Evolutionary conservation across 2,329 filamentous ascomycete species (phyloP), one percentile per base, ranked within the genome.

Genomic region (Rhinocladiella similis): DNA sequence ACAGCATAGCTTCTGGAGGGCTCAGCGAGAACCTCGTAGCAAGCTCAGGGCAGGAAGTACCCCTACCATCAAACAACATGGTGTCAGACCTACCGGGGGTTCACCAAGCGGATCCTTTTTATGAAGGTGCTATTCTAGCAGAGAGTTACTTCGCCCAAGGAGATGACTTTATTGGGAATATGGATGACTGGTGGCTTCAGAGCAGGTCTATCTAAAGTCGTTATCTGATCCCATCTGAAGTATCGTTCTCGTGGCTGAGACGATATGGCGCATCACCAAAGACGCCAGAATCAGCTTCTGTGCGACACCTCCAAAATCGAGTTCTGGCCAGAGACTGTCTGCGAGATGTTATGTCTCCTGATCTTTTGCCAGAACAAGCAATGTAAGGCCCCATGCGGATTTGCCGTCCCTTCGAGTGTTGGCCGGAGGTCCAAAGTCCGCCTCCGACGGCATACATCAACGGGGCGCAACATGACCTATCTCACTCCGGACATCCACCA

Each of bases 61-160:
- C 27, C 3, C 25, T 47, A n/a, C 35, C 39, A 20, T 20, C 36
- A 7, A 69, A 77, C 59, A 73, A 77, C 56, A 75, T 77, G 22
- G 68, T 76, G 27, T 13, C 35, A 16, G 35, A 13, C 3, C 3
- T 38, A 16, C 10, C 35, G 10, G n/a, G 3, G 5, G 13, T 38
- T 13, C 5, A 16, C 12, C n/a, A 14, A 38, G 35, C 13, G 35
- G n/a, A 16, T 16, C n/a, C 35, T 13, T 16, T 38, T 38, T 4
- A 38, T 10, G 35, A 38, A 38, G 35, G n/a, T 38, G 76, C 75
- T 1, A 77, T 79, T 33, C 65, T 78, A 42, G 76, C 76, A 3
- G 72, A 77, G 46, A 78, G 75, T 58, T 78, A 78, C 60, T 79
- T 79, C 55, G 73, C 75, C 13, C 75, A 77, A 51, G 73, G 75